Conservation (phyloP, 805 yeast species). For the Lachancea sp. region DNA sequence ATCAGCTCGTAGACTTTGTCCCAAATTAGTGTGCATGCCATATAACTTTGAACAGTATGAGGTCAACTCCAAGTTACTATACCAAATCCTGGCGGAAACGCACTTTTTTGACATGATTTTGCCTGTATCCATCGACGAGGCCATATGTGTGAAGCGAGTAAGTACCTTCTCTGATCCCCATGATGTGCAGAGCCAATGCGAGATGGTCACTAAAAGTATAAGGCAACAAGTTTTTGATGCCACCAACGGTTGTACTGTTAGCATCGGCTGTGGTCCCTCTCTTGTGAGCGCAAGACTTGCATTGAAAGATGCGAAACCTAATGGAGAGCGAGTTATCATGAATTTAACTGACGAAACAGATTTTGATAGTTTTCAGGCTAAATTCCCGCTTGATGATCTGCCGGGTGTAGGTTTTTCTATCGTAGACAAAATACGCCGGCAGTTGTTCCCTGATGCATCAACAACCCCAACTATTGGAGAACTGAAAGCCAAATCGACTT, state of each 20-base stretch:
- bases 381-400: conserved; percentile 34
- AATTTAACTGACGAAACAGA: conserved; percentile 34
- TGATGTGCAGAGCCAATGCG: conserved; percentile 24
- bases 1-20: conserved; percentile 59
- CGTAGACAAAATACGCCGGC: conserved; percentile 5
- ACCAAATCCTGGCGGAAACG: conserved; percentile 41
- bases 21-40: conserved; percentile 53
- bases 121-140: conserved; percentile 92
- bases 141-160: conserved; percentile 36
- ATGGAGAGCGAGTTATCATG: conserved; percentile 46
- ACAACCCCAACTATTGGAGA: conserved; percentile 31
- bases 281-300: conserved; percentile 75
- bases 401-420: conserved; percentile 56
- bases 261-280: conserved; percentile 72
- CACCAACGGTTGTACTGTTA: conserved; percentile 58
- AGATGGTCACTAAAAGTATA: conserved; percentile 29
- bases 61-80: conserved; percentile 54
- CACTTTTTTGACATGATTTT: conserved; percentile 41
- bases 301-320: conserved; percentile 70
- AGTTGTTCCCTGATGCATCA: conserved; percentile 13
- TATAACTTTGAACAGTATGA: conserved; percentile 76
- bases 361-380: conserved; percentile 28
- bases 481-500: conserved; percentile 32
- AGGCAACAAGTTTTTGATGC: conserved; percentile 36
- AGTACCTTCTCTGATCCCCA: conserved; percentile 18